Percentiles rank a stretch among this genome's conserved stretches.
Conservation (phyloP, 352 stramenopile genomes). For the Phytophthora chlamydospora region DNA sequence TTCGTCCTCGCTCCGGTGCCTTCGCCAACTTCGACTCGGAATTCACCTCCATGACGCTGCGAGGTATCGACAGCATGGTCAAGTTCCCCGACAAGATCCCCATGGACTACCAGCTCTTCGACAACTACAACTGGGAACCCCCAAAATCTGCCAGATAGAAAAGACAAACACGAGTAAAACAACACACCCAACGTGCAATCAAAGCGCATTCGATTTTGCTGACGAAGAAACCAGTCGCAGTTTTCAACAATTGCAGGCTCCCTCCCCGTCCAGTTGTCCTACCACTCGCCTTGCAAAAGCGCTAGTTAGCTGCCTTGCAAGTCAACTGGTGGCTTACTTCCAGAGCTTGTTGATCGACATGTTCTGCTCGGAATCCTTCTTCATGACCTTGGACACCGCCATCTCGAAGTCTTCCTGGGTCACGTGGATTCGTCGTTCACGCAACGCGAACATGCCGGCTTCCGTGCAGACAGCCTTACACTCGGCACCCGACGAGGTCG, state of each 20-base stretch:
- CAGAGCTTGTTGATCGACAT: constrained; percentile 99
- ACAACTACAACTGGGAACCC: constrained; percentile 87
- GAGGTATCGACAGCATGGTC: constrained; percentile 73
- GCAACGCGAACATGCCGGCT: constrained; percentile 99
- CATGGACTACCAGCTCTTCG: constrained; percentile 85
- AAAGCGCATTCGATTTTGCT: constrained; percentile 42
- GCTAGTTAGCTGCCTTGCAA: constrained; percentile 10
- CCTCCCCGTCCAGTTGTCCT: constrained; percentile 5
- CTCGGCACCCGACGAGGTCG: constrained; percentile 97
- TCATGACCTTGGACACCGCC: constrained; percentile 99
- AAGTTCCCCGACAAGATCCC: constrained; percentile 78
- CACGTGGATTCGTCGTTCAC: constrained; percentile 99
- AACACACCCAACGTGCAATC: constrained; percentile 13
- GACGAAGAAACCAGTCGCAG: constrained; percentile 5
- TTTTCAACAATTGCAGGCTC: not conserved
- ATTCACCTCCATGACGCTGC: constrained; percentile 85
- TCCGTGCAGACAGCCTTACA: constrained; percentile 99
- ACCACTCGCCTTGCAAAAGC: constrained; percentile 12
- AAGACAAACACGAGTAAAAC: constrained; percentile 15
- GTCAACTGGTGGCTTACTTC: constrained; percentile 91
- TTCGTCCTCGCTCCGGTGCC: constrained; percentile 68
- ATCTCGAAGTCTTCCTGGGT: constrained; percentile 99
- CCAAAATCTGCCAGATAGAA: constrained; percentile 36
- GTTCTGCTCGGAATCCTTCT: constrained; percentile 98
- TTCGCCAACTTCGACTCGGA: constrained; percentile 88